A percentile compares a stretch with the other conserved stretches of the same genome.
phyloP scores from a whole-genome alignment of 2,329 filamentous ascomycete genomes.

The Cercospora zeae-maydis region DNA sequence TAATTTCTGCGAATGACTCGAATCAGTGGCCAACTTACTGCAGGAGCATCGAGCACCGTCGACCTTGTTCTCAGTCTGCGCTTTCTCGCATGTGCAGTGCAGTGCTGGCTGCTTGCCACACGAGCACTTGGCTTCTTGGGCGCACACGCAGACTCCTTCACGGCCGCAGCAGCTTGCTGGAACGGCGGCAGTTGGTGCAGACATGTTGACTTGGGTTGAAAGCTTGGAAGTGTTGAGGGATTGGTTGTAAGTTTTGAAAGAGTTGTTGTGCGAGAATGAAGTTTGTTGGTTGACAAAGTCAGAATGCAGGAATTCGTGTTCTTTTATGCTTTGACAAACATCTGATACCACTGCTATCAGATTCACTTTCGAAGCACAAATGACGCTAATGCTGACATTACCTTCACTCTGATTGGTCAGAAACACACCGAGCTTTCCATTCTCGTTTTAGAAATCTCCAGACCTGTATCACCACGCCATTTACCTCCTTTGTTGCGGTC shows the following conservation, averaged over 20 bases:
- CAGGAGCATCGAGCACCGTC: conserved; percentile 77
- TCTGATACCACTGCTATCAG: conserved; percentile 14
- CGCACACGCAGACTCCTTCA: conserved; percentile 51
- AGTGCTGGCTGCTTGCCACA: conserved; percentile 86
- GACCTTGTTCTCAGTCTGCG: conserved; percentile 69
- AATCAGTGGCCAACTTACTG: conserved; percentile 48
- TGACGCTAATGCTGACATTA: conserved; percentile 13
- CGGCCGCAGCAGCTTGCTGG: conserved; percentile 59
- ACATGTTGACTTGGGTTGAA: conserved; percentile 33
- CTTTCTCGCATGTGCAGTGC: conserved; percentile 79
- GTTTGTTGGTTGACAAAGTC: neutral
- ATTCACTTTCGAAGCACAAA: conserved; percentile 14
- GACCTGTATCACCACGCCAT: conserved; percentile 7
- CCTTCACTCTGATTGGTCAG: conserved; percentile 7
- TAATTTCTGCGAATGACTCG: neutral
- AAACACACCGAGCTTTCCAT: neutral
- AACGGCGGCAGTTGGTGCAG: conserved; percentile 39
- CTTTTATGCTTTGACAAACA: conserved; percentile 8
- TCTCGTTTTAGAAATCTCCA: conserved; percentile 3
- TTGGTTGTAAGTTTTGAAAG: neutral
- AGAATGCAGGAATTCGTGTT: neutral
- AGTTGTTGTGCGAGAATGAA: neutral
- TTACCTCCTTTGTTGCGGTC: neutral
- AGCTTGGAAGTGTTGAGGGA: neutral
- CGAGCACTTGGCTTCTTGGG: conserved; percentile 50